Base-by-base conservation (phyloP, 2,329 filamentous ascomycete species). In the Epichloe scottii region DNA sequence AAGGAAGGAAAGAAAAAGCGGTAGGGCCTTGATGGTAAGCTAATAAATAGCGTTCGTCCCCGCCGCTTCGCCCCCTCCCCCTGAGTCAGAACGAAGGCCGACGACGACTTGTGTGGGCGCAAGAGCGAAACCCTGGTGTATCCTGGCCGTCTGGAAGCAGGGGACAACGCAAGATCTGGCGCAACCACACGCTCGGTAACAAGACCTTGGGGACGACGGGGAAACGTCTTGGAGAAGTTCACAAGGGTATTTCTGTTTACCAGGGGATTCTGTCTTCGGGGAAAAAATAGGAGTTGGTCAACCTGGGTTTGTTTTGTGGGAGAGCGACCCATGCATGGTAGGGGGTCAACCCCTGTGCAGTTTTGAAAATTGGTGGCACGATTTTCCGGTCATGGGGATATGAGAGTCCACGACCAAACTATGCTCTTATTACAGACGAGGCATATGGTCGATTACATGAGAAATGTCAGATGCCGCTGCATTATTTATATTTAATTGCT, bases 141-240 rank as follows among this genome's bases (percentile, higher is more conserved):
- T 19, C 39, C 39, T 30, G 26, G 26, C 26, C 26, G 11, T 30
- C 26, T 30, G 26, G 26, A 30, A 19, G 26, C 40, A 35, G 8
- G 30, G 38, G 48, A 30, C 15, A 50, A 41, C 1, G 26, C 17
- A 41, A 41, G 30, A 50, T 50, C 48, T 38, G 48, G 40, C 19
- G 19, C 30, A 45, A 45, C 48, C 48, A 30, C n/a, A 38, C 33
- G 14, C 26, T 44, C 48, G 48, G 48, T 50, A 50, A 44, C 30
- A 44, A 34, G 48, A 50, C 44, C 30, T 38, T 10, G 26, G 8
- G 10, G 26, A 45, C 11, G 14, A 34, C 17, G 11, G 14, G 37
- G 37, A 6, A 39, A 17, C 14, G 15, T 17, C 37, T 30, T 30
- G 3, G 26, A 30, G 26, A 30, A 30, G 26, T 10, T 30, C 26